phyloP scores from a whole-genome alignment of 345 rosid genomes.

The Tarenaya hassleriana region DNA sequence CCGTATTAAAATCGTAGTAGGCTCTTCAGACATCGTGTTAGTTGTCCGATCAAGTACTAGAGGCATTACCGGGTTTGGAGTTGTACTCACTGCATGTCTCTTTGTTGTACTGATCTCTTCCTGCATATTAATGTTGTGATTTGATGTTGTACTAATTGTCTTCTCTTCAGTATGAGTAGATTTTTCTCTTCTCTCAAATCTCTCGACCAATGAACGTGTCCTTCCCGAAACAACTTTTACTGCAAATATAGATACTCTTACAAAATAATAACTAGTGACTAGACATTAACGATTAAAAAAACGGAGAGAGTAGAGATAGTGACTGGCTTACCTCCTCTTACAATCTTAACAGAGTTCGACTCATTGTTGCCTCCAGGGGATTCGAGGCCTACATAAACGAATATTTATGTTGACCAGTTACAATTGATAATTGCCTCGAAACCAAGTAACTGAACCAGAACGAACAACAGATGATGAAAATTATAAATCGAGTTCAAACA shows the following conservation, averaged over 20 bases:
- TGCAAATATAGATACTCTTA: conserved; percentile 36
- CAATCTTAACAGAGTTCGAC: conserved; percentile 52
- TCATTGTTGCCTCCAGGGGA: conserved; percentile 32
- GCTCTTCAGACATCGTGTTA: conserved; percentile 12
- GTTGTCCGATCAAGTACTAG: no score
- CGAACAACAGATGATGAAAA: conserved; percentile 1
- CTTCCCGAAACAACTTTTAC: conserved; percentile 88
- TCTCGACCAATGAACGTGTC: conserved; percentile 89
- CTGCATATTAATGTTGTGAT: conserved; percentile 8
- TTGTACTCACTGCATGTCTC: conserved; percentile 15
- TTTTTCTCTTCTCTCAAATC: conserved; percentile 70
- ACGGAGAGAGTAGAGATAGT: conserved; percentile 9
- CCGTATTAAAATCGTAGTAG: conserved; percentile 22
- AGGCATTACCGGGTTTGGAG: no score
- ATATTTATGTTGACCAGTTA: conserved; percentile 12
- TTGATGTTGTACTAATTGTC: conserved; percentile 24
- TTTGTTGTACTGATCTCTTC: conserved; percentile 19
- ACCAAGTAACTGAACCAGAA: conserved; percentile 1
- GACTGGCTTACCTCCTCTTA: conserved; percentile 81
- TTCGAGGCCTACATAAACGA: conserved; percentile 43
- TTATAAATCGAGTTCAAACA: conserved; percentile 2
- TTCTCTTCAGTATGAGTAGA: conserved; percentile 30
- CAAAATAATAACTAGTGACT: conserved; percentile 5
- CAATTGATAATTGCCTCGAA: conserved; percentile 7
- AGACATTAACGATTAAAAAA: conserved; percentile 5